These are phyloP conservation scores for Euphorbia schlechtendalii DNA, from an alignment of 441 rosid genomes.

Conservation along the genomic window DNA sequence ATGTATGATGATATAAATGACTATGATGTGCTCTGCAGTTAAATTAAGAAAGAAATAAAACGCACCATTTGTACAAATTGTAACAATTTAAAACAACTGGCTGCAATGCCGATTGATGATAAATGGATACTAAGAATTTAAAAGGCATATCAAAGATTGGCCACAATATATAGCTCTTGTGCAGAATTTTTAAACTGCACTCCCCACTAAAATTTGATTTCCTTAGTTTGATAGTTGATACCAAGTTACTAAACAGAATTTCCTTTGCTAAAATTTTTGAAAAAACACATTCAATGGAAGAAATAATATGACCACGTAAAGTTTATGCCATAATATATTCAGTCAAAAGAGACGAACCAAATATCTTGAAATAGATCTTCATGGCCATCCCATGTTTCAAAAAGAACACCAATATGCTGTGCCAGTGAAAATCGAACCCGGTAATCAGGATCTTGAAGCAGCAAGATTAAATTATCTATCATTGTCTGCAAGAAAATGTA, in stretches of 20 bases:
- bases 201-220: not conserved
- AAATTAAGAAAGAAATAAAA: not conserved
- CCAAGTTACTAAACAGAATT: not conserved
- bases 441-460: conserved; percentile 87
- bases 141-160: not conserved
- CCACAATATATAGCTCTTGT: not conserved
- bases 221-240: not conserved
- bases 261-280: not conserved
- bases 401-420: conserved; percentile 71
- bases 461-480: conserved; percentile 64
- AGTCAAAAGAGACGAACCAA: conserved; percentile 49
- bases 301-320: not conserved
- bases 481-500: conserved; percentile 47
- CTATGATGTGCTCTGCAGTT: not conserved
- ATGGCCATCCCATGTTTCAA: conserved; percentile 99
- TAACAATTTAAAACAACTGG: not conserved
- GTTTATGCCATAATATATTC: not conserved
- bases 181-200: not conserved
- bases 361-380: conserved; percentile 87
- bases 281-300: not conserved
- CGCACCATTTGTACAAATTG: not conserved
- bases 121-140: not conserved
- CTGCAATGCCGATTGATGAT: not conserved
- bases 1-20: not conserved
- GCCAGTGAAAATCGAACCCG: conserved; percentile 79